Base-by-base conservation (phyloP, 768 basidiomycete genomes). In the Russula ochroleuca region DNA sequence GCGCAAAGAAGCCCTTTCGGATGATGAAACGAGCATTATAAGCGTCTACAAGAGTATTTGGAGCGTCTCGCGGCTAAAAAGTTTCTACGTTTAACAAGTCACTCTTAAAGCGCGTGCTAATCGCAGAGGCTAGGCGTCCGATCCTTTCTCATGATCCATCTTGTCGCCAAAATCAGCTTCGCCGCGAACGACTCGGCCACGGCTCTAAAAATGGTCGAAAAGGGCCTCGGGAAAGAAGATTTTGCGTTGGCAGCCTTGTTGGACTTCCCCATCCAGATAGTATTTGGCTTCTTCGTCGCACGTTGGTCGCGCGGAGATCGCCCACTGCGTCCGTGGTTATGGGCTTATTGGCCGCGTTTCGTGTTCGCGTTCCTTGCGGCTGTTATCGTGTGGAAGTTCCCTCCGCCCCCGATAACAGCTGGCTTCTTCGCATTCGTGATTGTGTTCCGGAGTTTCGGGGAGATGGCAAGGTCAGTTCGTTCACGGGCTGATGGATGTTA, bases 231-330 rank as follows among this genome's bases (percentile, higher is more conserved):
- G 62, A 88, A 94, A 47, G 97, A 98, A 77, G 97, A 99, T 69
- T 81, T 98, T 43, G 94, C 96, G 21, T 79, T 93, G 21, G 90
- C 93, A 4, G 95, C 96, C 52, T 83, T 98, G 41, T 88, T 98
- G 66, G 97, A 98, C 75, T 98, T 98, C 69, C 97, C 97, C 5
- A 95, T 97, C 76, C 95, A 98, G 78, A 90, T 99, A 53, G 70
- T 90, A 61, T 94, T 92, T 23, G 95, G 96, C 8, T 98, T 91
- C 88, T 77, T 96, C 23, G 91, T 95, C 1, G 96, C 93, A 1
- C 86, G 85, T 67, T 98, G 94, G 93, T 88, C 92, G 7, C 80
- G 83, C 57, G 92, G 93, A 15, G 85, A 88, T 55, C 81, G 78
- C 59, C 88, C 92, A 40, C 78, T 94, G 48, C 83, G 86, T 19